A percentile compares a stretch with the other conserved stretches of the same genome.
phyloP scores from a whole-genome alignment of 2,329 filamentous ascomycete genomes.

The Clathrospora elynae region DNA sequence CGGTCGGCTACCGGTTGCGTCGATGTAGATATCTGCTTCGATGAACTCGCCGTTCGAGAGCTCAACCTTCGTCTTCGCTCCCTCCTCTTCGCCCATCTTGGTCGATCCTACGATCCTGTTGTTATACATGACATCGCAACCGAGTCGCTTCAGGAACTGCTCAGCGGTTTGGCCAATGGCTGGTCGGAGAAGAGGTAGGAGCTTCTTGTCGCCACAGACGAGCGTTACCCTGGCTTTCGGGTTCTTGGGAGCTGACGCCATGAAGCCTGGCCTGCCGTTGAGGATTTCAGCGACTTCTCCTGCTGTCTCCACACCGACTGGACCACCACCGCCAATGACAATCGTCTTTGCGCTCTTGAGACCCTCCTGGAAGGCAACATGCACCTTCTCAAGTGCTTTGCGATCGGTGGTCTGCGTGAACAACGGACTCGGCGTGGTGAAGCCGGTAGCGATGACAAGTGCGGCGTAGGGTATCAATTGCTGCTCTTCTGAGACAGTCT shows the following conservation, averaged over 20 bases:
- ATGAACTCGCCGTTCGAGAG: conserved; percentile 55
- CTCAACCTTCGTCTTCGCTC: conserved; percentile 51
- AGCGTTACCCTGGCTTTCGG: conserved; percentile 53
- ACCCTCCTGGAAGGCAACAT: conserved; percentile 46
- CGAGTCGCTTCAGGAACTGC: conserved; percentile 53
- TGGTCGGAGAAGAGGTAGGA: conserved; percentile 53
- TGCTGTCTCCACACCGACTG: conserved; percentile 57
- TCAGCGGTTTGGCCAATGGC: conserved; percentile 54
- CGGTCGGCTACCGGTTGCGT: conserved; percentile 58
- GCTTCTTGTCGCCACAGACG: conserved; percentile 51
- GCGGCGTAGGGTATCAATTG: conserved; percentile 55
- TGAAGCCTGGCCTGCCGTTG: conserved; percentile 46
- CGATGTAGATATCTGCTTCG: conserved; percentile 60
- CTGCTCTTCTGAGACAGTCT: conserved; percentile 41
- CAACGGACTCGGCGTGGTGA: conserved; percentile 54
- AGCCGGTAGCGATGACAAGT: conserved; percentile 62
- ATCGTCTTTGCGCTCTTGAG: conserved; percentile 52
- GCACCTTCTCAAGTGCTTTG: conserved; percentile 33
- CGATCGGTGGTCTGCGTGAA: conserved; percentile 50
- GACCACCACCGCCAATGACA: conserved; percentile 57
- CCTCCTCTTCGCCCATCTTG: conserved; percentile 37
- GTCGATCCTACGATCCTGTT: conserved; percentile 40
- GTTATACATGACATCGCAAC: conserved; percentile 54
- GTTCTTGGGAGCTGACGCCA: conserved; percentile 46
- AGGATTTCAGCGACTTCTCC: conserved; percentile 55